Evolutionary conservation across 495 filamentous ascomycete species (phyloP), one percentile per base, ranked within the genome.

Genomic region (Aspergillus biplanus): DNA sequence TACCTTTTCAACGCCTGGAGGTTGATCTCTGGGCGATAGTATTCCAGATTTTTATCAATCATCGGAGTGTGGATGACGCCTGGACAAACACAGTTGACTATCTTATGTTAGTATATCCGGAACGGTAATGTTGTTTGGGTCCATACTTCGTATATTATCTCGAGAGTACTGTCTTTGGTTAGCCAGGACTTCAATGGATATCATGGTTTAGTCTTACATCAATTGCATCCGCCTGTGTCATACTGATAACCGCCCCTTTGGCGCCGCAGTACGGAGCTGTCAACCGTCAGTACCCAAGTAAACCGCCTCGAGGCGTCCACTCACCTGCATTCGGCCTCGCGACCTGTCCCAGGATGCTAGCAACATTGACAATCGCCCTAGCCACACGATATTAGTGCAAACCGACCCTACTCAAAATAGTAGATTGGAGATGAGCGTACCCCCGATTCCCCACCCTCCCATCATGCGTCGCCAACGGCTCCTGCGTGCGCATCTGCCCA

Each of bases 141-240:
- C 21, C 21, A 35, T 55, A 55, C 52, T 35, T 55, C 52, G 27
- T 3, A 55, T 55, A 33, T 55, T 55, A 15, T 55, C 52, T 11
- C 6, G 4, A 7, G 53, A 56, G 37, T 56, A 56, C 53, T 56
- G 21, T 39, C 6, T 4, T 0, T 52, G 35, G 5, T 27, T 35
- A 8, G 13, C 21, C 21, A 37, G 52, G 12, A 35, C 6, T 3
- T 12, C 5, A 33, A 33, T 7, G 50, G 5, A 53, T 21, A 31
- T 27, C 33, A 6, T 39, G 35, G 35, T 6, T 12, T 1, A 11
- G 16, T 27, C 52, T 55, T 13, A 56, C 53, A 56, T 56, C 53
- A 11, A 56, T n/a, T 16, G 53, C 53, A 39, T 56, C 53, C 3
- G 33, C 12, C 33, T 56, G 7, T 9, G 53, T 56, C 11, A 56